Conservation (phyloP, 2,329 filamentous ascomycete genomes). For the Lojkania enalia region DNA sequence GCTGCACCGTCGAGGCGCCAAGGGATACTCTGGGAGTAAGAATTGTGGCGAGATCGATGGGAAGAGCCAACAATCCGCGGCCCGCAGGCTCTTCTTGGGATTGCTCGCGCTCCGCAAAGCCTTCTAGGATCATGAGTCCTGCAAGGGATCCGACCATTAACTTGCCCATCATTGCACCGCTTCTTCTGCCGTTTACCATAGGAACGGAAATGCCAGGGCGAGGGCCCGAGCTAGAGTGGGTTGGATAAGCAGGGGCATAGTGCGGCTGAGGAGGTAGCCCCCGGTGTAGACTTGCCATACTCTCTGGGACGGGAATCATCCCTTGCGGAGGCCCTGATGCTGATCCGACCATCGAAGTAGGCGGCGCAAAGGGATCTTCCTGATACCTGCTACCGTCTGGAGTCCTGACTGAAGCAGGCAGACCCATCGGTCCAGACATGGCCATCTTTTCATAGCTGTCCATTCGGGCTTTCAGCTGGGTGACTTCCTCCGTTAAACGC, state of each 20-base stretch:
- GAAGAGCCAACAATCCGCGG: constrained; percentile 49
- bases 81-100: constrained; percentile 51
- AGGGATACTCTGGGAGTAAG: constrained; percentile 39
- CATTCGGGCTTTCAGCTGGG: constrained; percentile 74
- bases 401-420: constrained; percentile 34
- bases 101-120: constrained; percentile 66
- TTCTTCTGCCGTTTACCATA: constrained; percentile 48
- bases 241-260: constrained; percentile 43
- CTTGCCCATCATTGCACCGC: constrained; percentile 64
- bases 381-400: constrained; percentile 42
- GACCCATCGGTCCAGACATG: constrained; percentile 52
- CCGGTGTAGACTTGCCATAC: constrained; percentile 45
- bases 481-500: constrained; percentile 79
- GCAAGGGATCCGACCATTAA: constrained; percentile 92
- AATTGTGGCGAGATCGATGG: constrained; percentile 37
- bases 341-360: constrained; percentile 23
- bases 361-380: constrained; percentile 41
- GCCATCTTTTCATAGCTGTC: constrained; percentile 70
- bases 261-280: constrained; percentile 42
- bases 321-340: constrained; percentile 42
- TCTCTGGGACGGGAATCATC: constrained; percentile 49
- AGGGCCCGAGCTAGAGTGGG: constrained; percentile 27
- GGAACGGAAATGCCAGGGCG: constrained; percentile 29
- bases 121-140: constrained; percentile 88
- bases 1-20: constrained; percentile 31